These are phyloP conservation scores for Irpex rosettiformis DNA, from an alignment of 1,284 basidiomycete species.

Conservation along the genomic window DNA sequence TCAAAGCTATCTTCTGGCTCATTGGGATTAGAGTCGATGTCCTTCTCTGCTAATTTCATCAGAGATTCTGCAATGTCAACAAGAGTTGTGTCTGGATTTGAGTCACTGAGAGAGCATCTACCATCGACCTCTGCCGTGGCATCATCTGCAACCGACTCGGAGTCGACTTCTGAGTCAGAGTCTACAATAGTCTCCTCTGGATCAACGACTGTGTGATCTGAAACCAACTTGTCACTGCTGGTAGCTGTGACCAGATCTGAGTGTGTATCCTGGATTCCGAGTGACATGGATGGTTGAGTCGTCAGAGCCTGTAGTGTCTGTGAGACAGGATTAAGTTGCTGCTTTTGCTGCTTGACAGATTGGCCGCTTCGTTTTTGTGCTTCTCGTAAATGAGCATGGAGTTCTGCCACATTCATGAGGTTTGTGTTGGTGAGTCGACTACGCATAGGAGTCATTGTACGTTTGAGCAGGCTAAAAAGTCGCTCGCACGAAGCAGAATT, in stretches of 20 bases:
- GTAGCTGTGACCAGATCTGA: not conserved
- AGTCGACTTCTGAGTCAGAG: too few relatives aligned
- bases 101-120: not conserved
- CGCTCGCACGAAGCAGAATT: slow-evolving; percentile 19
- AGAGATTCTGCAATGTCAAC: not conserved
- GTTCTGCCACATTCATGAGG: slow-evolving; percentile 17
- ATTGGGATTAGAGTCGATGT: not conserved
- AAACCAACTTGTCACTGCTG: too few relatives aligned
- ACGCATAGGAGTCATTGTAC: slow-evolving; percentile 17
- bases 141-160: not conserved
- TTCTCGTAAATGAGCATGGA: slow-evolving; percentile 19
- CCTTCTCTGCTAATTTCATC: not conserved
- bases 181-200: too few relatives aligned
- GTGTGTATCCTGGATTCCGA: not conserved
- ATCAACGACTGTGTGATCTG: too few relatives aligned
- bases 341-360: not conserved
- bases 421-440: slow-evolving; percentile 14
- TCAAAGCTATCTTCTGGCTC: not conserved
- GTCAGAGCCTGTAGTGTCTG: not conserved
- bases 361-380: slow-evolving; percentile 8
- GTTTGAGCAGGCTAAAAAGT: slow-evolving; percentile 19
- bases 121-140: not conserved
- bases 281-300: too few relatives aligned
- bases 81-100: not conserved
- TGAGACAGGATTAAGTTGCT: not conserved